A percentile compares a stretch with the other conserved stretches of the same genome.
Evolutionary conservation across 2,329 filamentous ascomycete genomes (phyloP).

Genomic region (Chaetomium sp.): DNA sequence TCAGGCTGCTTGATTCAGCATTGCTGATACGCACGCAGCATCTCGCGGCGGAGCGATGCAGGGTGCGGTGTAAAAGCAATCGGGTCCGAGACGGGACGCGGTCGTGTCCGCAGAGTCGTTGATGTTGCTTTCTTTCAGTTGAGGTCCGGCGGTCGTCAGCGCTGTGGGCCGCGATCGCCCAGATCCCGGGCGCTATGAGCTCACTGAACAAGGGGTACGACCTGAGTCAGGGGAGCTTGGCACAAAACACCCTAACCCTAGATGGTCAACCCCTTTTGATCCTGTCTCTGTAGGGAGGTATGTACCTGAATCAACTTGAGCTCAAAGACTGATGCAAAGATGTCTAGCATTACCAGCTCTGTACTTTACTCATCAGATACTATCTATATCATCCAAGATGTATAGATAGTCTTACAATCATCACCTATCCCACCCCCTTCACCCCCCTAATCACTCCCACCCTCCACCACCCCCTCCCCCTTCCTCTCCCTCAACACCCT

Average conservation of each 20-base stretch:
- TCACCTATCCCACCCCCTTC: not conserved
- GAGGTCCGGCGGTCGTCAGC: conserved; percentile 2
- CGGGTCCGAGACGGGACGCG: not conserved
- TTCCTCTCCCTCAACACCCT: conserved; percentile 13
- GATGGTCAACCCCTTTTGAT: not conserved
- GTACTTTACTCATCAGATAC: not conserved
- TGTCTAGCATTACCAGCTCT: not conserved
- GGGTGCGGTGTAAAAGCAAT: conserved; percentile 3
- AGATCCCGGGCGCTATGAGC: conserved; percentile 14
- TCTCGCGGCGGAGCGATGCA: conserved; percentile 28
- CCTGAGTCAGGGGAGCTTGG: not conserved
- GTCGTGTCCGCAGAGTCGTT: not conserved
- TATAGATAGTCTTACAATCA: no score
- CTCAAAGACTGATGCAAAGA: not conserved
- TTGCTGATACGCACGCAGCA: conserved; percentile 30
- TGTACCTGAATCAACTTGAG: not conserved
- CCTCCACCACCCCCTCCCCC: not conserved
- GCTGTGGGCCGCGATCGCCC: conserved; percentile 1
- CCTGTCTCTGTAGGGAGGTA: not conserved
- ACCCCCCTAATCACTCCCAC: not conserved
- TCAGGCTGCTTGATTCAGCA: conserved; percentile 30
- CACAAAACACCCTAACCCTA: not conserved
- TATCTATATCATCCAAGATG: no score
- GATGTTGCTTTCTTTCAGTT: conserved; percentile 11
- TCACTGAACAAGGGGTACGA: not conserved